phyloP scores from a whole-genome alignment of 2,329 filamentous ascomycete species.

The Fusarium sarcochroum region DNA sequence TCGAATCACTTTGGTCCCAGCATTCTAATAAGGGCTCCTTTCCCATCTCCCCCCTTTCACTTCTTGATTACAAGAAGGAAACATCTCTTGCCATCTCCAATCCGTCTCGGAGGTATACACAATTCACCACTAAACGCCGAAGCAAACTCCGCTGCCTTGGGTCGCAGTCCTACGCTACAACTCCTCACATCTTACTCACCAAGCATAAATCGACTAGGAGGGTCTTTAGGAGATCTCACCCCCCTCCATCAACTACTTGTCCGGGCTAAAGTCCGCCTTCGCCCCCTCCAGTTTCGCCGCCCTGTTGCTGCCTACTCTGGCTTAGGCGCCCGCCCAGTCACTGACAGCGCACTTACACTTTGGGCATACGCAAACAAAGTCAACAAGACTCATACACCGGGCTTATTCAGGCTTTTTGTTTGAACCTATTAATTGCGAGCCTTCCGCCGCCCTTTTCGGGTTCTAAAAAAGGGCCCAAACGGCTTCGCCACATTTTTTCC shows the following conservation, averaged over 20 bases:
- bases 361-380: conserved; percentile 42
- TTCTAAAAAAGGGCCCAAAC: conserved; percentile 26
- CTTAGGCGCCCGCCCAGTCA: conserved; percentile 44
- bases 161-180: conserved; percentile 35
- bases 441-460: conserved; percentile 35
- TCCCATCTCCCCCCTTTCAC: conserved; percentile 1
- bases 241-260: conserved; percentile 27
- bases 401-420: conserved; percentile 36
- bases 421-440: conserved; percentile 39
- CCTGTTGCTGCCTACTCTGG: conserved; percentile 47
- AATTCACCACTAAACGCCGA: conserved; percentile 16
- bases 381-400: conserved; percentile 40
- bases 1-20: conserved; percentile 29
- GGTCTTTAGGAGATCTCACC: conserved; percentile 22
- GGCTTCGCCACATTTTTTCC: conserved; percentile 45
- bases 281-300: conserved; percentile 39
- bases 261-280: conserved; percentile 41
- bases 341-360: conserved; percentile 44
- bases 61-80: conserved; percentile 12
- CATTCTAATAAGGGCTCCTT: conserved; percentile 32
- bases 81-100: conserved; percentile 7
- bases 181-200: conserved; percentile 28
- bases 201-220: conserved; percentile 16
- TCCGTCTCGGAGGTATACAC: conserved; percentile 18
- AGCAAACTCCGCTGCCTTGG: conserved; percentile 39